Base-by-base conservation (phyloP, 805 yeast species). In the Candida andamanensis region DNA sequence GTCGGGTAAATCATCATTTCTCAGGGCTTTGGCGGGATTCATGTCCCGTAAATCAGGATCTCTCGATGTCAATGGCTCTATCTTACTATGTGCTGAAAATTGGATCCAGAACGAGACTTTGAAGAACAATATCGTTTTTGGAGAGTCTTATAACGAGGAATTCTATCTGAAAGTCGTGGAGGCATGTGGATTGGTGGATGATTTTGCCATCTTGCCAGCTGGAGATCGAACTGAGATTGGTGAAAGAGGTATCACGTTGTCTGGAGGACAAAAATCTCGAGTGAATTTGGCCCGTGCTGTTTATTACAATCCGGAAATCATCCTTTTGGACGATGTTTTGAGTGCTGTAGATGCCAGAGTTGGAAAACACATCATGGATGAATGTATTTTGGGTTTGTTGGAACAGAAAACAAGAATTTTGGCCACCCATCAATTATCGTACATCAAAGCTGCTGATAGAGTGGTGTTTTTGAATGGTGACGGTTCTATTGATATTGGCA, bases 251-350 rank as follows among this genome's bases (percentile, higher is more conserved):
- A 52, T 59, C 9, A 59, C 63, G 1, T 47, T 59, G 26, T 55
- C 61, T n/a, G 65, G 65, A 8, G 65, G 65, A 14, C 65, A 59
- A 40, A 58, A 58, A 39, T 62, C 65, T 1, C 40, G 63, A 34
- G 41, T 58, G 29, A 56, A 52, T 37, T 45, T 59, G 20, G 63
- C 65, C 2, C 44, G 65, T 37, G 60, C 65, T 5, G 58, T 58
- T 12, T 58, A 58, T 38, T 48, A 52, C 4, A 38, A 54, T 32
- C 40, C 39, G 15, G 62, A 58, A 33, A 56, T 56, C 23, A 47
- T 56, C 20, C 44, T 59, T 11, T 29, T 56, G 35, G 63, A 57
- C 41, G 65, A 58, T 41, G 63, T 58, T 6, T 47, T 58, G 24
- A 45, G 54, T 35, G 65, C 65, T 2, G 65, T 59, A 17, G 65